These are phyloP conservation scores for Sophora flavescens DNA, from an alignment of 306 rosid genomes.

Conservation along the genomic window DNA sequence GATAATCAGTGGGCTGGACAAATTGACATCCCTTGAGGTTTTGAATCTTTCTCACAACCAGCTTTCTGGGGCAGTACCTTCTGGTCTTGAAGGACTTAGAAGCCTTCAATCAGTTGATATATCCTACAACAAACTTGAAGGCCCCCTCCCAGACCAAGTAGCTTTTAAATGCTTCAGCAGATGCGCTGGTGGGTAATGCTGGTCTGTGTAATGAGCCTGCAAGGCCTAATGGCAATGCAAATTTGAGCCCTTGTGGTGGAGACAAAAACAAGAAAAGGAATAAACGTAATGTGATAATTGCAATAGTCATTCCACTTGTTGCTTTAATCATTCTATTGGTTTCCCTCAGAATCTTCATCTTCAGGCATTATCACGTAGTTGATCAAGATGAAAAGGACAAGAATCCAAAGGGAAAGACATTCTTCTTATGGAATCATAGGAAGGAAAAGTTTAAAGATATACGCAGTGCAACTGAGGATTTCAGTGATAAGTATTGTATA, in stretches of 20 bases:
- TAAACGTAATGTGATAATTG: constrained; percentile 34
- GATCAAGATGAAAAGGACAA: constrained; percentile 21
- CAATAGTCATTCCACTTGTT: constrained; percentile 41
- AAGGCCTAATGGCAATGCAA: constrained; percentile 14
- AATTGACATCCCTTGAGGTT: constrained; percentile 30
- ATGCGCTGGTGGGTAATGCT: constrained; percentile 18
- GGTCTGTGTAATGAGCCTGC: constrained; percentile 25
- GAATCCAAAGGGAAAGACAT: neutral
- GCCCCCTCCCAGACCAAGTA: constrained; percentile 39
- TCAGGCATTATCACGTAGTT: neutral
- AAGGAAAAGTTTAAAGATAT: constrained; percentile 24
- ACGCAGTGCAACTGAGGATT: constrained; percentile 36
- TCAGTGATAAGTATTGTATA: constrained; percentile 42
- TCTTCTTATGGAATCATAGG: constrained; percentile 40
- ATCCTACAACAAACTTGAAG: constrained; percentile 46
- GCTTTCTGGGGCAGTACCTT: constrained; percentile 37
- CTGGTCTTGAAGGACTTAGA: constrained; percentile 18
- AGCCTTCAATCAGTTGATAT: constrained; percentile 46
- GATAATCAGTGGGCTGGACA: constrained; percentile 31
- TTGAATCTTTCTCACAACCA: constrained; percentile 50
- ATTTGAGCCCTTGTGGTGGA: constrained; percentile 37
- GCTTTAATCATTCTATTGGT: constrained; percentile 28
- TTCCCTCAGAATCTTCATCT: constrained; percentile 29
- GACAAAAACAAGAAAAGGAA: neutral
- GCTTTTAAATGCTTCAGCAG: constrained; percentile 36